phyloP scores from a whole-genome alignment of 2,329 filamentous ascomycete genomes.

The Thelonectria discophora region DNA sequence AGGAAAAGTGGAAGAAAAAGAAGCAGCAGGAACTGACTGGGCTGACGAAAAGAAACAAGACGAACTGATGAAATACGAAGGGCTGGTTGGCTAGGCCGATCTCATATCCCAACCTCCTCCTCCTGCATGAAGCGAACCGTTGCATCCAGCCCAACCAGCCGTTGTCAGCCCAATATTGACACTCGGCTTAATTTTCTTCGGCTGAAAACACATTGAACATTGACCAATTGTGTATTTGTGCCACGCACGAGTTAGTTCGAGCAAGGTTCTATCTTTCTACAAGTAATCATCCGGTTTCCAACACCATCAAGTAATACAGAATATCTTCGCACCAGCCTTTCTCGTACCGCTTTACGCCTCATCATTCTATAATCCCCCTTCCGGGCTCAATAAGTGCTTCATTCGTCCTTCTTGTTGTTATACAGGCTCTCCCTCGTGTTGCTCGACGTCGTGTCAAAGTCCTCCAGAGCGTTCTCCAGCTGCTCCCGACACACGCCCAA shows the following conservation, averaged over 20 bases:
- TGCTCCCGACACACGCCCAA: conserved; percentile 4
- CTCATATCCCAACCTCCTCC: conserved; percentile 36
- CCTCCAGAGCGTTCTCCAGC: not conserved
- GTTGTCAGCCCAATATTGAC: no score
- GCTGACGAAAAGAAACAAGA: not conserved
- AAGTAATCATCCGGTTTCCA: no score
- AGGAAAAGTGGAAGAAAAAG: not conserved
- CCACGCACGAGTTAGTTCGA: no score
- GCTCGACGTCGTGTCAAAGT: not conserved
- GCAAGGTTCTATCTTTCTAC: no score
- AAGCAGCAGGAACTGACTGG: not conserved
- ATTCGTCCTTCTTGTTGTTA: not conserved
- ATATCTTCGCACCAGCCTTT: no score
- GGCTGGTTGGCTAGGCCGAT: conserved; percentile 10
- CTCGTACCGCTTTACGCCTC: no score
- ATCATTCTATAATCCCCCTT: no score
- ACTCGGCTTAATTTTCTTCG: no score
- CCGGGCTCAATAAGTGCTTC: not conserved
- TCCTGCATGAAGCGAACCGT: conserved; percentile 16
- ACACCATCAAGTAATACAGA: no score
- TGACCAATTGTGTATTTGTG: no score
- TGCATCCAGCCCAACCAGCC: not conserved
- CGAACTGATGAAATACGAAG: conserved; percentile 4
- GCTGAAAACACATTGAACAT: no score
- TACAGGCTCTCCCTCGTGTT: not conserved